Conservation (phyloP, 192 early-diverging fungal genomes). For the Umbelopsis ramanniana region DNA sequence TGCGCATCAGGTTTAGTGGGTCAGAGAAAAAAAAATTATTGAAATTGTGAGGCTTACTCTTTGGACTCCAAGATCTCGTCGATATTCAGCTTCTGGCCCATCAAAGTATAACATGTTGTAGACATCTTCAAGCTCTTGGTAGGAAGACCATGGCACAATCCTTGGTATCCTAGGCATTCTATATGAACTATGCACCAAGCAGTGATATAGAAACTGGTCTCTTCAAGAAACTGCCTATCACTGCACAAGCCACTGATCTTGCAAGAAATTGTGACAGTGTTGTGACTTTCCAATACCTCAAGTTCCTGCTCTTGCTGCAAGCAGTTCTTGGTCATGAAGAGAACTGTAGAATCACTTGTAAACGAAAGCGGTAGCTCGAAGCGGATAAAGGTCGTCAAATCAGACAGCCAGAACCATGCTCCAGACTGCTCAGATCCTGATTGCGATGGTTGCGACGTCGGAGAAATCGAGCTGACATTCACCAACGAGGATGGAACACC, state of each 20-base stretch:
- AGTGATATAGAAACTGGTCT: not conserved
- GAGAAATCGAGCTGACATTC: conserved; percentile 61
- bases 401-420: conserved; percentile 43
- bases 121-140: conserved; percentile 63
- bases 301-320: not conserved
- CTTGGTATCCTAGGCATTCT: conserved; percentile 49
- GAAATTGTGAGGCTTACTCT: conserved; percentile 42
- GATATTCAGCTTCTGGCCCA: conserved; percentile 20
- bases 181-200: not conserved
- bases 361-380: not conserved
- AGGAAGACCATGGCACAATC: conserved; percentile 63
- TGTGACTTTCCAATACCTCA: not conserved
- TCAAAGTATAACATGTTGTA: conserved; percentile 56
- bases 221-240: not conserved
- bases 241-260: too few species aligned
- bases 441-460: conserved; percentile 66
- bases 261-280: conserved; percentile 17
- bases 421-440: conserved; percentile 57
- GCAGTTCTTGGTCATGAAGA: not conserved
- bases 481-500: conserved; percentile 40
- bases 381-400: conserved; percentile 11
- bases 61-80: conserved; percentile 54
- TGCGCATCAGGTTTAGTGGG: not conserved
- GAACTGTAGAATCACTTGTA: not conserved
- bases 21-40: not conserved